Conservation (phyloP, 495 filamentous ascomycete species). For the Talaromyces nanjingensis region DNA sequence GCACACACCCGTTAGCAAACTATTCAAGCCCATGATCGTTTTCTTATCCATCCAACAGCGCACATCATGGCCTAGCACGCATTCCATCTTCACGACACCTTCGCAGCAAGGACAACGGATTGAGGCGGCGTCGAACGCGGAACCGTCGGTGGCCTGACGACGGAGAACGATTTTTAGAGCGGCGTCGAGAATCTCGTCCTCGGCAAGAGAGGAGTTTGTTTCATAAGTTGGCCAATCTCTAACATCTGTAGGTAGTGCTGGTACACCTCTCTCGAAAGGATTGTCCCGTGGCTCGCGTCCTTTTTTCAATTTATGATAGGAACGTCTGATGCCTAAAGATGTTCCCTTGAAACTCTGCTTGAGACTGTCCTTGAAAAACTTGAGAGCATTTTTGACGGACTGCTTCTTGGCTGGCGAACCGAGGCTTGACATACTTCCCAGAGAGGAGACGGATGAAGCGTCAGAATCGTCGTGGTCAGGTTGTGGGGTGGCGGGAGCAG, state of each 20-base stretch:
- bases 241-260: background rate
- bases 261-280: background rate
- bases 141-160: background rate
- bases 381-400: background rate
- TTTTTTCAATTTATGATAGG: background rate
- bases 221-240: background rate
- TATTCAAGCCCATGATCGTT: background rate
- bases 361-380: background rate
- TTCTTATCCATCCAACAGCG: background rate
- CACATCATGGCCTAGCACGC: background rate
- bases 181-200: background rate
- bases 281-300: background rate
- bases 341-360: background rate
- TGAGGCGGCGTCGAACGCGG: background rate
- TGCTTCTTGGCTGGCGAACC: background rate
- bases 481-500: background rate
- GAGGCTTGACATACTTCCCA: background rate
- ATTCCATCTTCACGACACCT: background rate
- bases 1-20: background rate
- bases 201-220: background rate
- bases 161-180: background rate
- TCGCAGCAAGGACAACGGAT: conserved; percentile 9
- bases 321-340: background rate
- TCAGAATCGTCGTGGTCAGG: background rate
- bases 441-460: background rate